Evolutionary conservation across 306 rosid genomes (phyloP).

Genomic region (Cicer yamashitae): DNA sequence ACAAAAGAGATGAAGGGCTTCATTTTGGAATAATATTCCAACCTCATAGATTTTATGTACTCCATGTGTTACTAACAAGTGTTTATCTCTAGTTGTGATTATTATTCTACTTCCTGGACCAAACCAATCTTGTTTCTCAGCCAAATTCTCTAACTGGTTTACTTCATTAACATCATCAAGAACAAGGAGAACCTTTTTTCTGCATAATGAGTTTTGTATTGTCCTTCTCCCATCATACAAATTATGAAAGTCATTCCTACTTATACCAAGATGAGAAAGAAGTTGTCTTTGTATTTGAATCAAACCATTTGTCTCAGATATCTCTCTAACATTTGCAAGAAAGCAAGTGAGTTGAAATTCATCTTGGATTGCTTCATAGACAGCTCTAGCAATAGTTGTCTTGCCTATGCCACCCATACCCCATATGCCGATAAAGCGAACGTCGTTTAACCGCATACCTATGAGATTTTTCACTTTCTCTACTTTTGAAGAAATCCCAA

Average conservation of each 20-base stretch:
- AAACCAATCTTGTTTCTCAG: conserved; percentile 36
- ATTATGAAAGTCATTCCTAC: neutral
- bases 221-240: neutral
- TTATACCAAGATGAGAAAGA: neutral
- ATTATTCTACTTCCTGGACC: conserved; percentile 33
- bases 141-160: conserved; percentile 29
- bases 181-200: conserved; percentile 32
- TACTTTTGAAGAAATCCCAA: conserved; percentile 34
- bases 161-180: conserved; percentile 34
- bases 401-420: conserved; percentile 44
- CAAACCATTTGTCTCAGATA: conserved; percentile 2
- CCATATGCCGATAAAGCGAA: conserved; percentile 43
- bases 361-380: conserved; percentile 9
- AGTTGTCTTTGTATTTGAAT: conserved; percentile 31
- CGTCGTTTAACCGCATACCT: conserved; percentile 25
- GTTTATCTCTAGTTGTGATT: conserved; percentile 32
- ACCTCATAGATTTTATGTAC: neutral
- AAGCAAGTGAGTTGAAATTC: conserved; percentile 22
- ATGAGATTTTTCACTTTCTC: conserved; percentile 14
- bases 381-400: conserved; percentile 36
- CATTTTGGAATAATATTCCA: neutral
- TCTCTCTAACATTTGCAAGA: conserved; percentile 26
- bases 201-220: conserved; percentile 12
- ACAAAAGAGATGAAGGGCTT: conserved; percentile 29
- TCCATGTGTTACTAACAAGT: conserved; percentile 12